Evolutionary conservation across 176 grass and related monocot species (phyloP), one percentile per base, ranked within the genome.

Genomic region (Aegilops sharonensis): DNA sequence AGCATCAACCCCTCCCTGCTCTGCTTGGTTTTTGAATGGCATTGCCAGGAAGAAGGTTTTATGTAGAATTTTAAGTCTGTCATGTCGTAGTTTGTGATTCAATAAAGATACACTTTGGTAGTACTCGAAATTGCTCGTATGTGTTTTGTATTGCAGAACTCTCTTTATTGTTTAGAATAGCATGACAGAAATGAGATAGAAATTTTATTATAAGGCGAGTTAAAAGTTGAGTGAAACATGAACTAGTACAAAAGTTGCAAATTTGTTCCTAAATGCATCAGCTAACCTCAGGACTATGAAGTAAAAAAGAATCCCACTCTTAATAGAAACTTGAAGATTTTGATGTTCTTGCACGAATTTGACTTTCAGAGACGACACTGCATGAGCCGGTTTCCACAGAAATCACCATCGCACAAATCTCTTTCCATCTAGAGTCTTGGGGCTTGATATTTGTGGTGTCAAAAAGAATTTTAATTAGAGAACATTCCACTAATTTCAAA

Each of bases 11-110:
- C 88, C 86, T 91, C 82, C 88, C 86, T 91, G 90, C 64, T 47
- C 82, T 78, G 86, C 82, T 85, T 85, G 69, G 20, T 88, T 91
- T 91, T 88, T 85, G 2, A 91, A 88, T 72, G 90, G 90, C 86
- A 88, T 42, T 82, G 64, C 72, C 90, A 88, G 90, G 82, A 88
- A 45, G 52, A 27, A 78, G 52, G 39, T 68, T 71, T 81, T 78
- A 59, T 85, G 78, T 43, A 85, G 64, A 81, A 81, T 42, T 69
- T 64, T 88, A 72, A 68, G 1, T 56, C 50, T 78, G 52, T 14
- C 42, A 24, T 70, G 6, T 34, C 32, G 32, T 72, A 56, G 31
- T 69, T 89, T 65, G 70, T 88, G 27, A 21, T 84, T 69, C 36
- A 88, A 88, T 78, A 81, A 84, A 88, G 18, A 88, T 77, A 30